Evolutionary conservation across 163 green algal genomes (phyloP), one percentile per base, ranked within the genome.

Genomic region (Trebouxia gelatinosa): DNA sequence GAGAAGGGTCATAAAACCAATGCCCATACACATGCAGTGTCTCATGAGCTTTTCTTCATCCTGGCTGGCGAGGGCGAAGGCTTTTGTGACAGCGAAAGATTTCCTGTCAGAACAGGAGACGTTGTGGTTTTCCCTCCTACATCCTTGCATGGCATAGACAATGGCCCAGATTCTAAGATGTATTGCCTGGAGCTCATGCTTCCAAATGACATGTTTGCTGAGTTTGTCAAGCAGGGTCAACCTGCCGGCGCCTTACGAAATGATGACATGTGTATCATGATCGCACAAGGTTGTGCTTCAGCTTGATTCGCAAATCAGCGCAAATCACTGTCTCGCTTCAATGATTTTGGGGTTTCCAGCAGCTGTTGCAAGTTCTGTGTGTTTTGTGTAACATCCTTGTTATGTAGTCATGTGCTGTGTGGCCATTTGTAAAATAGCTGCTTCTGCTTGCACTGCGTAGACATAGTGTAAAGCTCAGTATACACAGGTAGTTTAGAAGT

Each of bases 181-280:
- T 90, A 85, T 35, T 87, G 83, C 81, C 59, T 92, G 59, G 86
- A 92, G 61, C 80, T 91, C 32, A 91, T 92, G 88, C 43, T 86
- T 26, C 86, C 88, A 11, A 89, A 92, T 58, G 85, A 91, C 58
- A 79, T 81, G 59, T 92, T 92, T 85, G 88, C 87, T 6, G 88
- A 92, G 67, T 78, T 87, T 72, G 87, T 92, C 29, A 67, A 82
- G 23, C 17, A 57, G 11, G 87, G 88, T 0, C 51, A 74, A 34
- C 68, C 72, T 16, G 70, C 74, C 23, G 84, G 84, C 9, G 46
- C 46, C 21, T 77, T 91, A 35, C 28, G 59, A 16, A 67, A 74
- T 32, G 79, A 87, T 1, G 88, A 92, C 31, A 37, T 92, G 64
- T 91, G 87, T 57, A 76, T 87, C 19, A 61, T 92, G 54, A 75